A percentile compares a stretch with the other conserved stretches of the same genome.
These are phyloP conservation scores for Coccinonectria pachysandricola DNA, from an alignment of 2,329 filamentous ascomycete genomes.

Conservation along the genomic window DNA sequence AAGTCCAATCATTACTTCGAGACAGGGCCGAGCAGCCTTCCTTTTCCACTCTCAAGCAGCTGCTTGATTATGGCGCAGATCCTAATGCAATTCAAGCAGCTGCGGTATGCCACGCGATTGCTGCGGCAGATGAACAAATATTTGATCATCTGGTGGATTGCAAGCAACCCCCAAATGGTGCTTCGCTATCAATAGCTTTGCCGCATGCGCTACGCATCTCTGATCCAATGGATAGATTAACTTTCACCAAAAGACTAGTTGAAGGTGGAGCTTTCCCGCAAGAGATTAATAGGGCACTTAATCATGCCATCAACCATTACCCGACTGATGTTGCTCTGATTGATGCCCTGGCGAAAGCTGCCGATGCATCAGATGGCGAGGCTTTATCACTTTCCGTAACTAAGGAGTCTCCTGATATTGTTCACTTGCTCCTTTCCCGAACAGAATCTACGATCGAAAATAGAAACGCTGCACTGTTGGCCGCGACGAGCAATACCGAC, in stretches of 20 bases:
- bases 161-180: constrained; percentile 25
- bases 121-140: constrained; percentile 32
- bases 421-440: constrained; percentile 33
- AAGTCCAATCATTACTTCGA: constrained; percentile 37
- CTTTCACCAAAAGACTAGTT: constrained; percentile 39
- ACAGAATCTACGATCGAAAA: constrained; percentile 25
- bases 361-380: constrained; percentile 40
- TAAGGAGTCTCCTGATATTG: constrained; percentile 33
- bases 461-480: constrained; percentile 32
- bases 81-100: constrained; percentile 43
- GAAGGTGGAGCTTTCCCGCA: constrained; percentile 35
- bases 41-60: constrained; percentile 33
- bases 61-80: constrained; percentile 42
- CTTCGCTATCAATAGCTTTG: constrained; percentile 38
- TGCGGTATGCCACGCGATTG: constrained; percentile 40
- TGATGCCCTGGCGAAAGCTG: constrained; percentile 31
- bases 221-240: constrained; percentile 40
- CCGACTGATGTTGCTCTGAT: constrained; percentile 40
- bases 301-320: constrained; percentile 38
- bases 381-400: constrained; percentile 37
- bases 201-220: constrained; percentile 41
- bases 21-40: constrained; percentile 27
- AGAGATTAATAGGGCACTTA: constrained; percentile 41
- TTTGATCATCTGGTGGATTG: constrained; percentile 38
- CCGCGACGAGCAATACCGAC: constrained; percentile 32